These are phyloP conservation scores for Fomitopsis schrenkii DNA, from an alignment of 1,284 basidiomycete species.

Conservation along the genomic window DNA sequence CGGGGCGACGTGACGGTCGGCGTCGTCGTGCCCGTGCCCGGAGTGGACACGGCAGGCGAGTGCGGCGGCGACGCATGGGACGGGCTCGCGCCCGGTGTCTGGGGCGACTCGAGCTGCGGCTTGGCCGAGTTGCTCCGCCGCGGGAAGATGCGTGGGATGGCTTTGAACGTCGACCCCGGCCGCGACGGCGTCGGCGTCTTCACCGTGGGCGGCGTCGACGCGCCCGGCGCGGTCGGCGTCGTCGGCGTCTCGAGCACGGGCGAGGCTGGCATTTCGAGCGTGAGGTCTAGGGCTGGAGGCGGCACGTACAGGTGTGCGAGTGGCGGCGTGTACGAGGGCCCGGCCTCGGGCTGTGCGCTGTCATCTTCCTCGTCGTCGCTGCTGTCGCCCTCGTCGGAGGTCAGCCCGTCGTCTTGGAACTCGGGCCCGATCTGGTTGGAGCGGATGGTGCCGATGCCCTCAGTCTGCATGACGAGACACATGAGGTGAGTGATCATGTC, in stretches of 20 bases:
- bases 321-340: slow-evolving; percentile 13
- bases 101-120: slow-evolving; percentile 7
- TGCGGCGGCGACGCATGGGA: slow-evolving; percentile 7
- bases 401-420: slow-evolving; percentile 76
- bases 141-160: slow-evolving; percentile 34
- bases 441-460: slow-evolving; percentile 84
- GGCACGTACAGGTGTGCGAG: slow-evolving; percentile 1
- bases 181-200: slow-evolving; percentile 23
- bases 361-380: slow-evolving; percentile 34
- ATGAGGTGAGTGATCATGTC: neutral
- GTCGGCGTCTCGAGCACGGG: slow-evolving; percentile 11
- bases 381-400: slow-evolving; percentile 51
- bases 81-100: neutral
- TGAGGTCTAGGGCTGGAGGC: neutral
- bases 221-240: slow-evolving; percentile 15
- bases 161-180: slow-evolving; percentile 21
- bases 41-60: slow-evolving; percentile 2
- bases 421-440: slow-evolving; percentile 55
- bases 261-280: slow-evolving; percentile 9
- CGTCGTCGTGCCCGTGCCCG: neutral
- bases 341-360: slow-evolving; percentile 7
- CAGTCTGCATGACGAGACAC: slow-evolving; percentile 49
- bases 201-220: slow-evolving; percentile 11
- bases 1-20: slow-evolving; percentile 3
- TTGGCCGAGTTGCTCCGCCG: slow-evolving; percentile 30